Conservation (phyloP, 495 filamentous ascomycete species). For the Niebla homalea region DNA sequence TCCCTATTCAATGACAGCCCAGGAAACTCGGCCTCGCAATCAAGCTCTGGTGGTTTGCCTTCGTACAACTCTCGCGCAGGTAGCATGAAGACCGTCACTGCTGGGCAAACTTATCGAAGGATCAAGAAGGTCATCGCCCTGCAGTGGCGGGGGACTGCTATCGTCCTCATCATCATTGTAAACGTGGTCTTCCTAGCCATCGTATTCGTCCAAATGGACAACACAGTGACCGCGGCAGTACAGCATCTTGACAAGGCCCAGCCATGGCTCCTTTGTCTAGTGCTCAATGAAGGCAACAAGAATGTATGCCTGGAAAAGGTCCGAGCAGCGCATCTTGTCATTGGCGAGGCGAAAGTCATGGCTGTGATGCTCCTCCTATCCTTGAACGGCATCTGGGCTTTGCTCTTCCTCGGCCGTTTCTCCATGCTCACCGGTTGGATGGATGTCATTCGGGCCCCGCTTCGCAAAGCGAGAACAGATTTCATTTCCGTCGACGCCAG, state of each 20-base stretch:
- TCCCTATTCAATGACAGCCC: slow-evolving; percentile 55
- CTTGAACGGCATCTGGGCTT: slow-evolving; percentile 75
- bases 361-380: slow-evolving; percentile 72
- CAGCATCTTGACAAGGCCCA: slow-evolving; percentile 38
- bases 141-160: slow-evolving; percentile 83
- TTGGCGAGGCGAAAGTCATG: slow-evolving; percentile 63
- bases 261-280: slow-evolving; percentile 64
- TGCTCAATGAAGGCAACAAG: slow-evolving; percentile 44
- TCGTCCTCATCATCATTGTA: slow-evolving; percentile 73
- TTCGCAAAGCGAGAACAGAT: slow-evolving; percentile 39
- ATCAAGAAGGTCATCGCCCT: slow-evolving; percentile 76
- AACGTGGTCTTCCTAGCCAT: slow-evolving; percentile 88
- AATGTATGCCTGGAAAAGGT: slow-evolving; percentile 48
- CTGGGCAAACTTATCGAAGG: slow-evolving; percentile 76
- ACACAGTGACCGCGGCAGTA: slow-evolving; percentile 41
- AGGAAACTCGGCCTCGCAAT: slow-evolving; percentile 46
- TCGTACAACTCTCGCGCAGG: slow-evolving; percentile 47
- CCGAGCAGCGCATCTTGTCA: slow-evolving; percentile 33
- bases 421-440: slow-evolving; percentile 78
- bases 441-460: slow-evolving; percentile 42
- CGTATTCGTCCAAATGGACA: slow-evolving; percentile 77
- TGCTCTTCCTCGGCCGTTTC: slow-evolving; percentile 64
- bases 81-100: slow-evolving; percentile 71
- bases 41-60: slow-evolving; percentile 52
- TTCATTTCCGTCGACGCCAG: slow-evolving; percentile 82